Base-by-base conservation (phyloP, 2,329 filamentous ascomycete genomes). In the Pseudogymnoascus sp. region DNA sequence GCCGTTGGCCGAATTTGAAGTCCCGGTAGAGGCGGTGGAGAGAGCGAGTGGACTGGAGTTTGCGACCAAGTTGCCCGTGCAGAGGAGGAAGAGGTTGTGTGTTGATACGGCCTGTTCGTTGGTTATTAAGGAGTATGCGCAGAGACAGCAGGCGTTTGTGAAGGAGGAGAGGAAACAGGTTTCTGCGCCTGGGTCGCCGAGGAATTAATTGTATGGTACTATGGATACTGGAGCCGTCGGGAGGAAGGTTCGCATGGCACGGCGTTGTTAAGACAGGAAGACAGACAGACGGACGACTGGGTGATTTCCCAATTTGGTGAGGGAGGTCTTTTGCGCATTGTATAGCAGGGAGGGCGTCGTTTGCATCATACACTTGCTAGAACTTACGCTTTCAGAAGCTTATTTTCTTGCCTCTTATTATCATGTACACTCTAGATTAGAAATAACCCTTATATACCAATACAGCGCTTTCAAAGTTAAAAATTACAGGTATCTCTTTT, bases 31-130 rank as follows among this genome's bases (percentile, higher is more conserved):
- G 80, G 89, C 88, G 8, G 86, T 99, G 37, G 94, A 99, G 83
- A 83, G 92, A 67, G 93, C 94, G 1, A 92, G 89, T 68, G 94
- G 94, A 4, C 78, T 99, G 70, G 92, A 97, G 74, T 99, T 99
- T 76, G 91, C 91, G 28, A 81, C 82, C 18, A 89, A 93, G 77
- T 77, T 99, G 72, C 89, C 92, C 5, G 74, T 81, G 2, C 80
- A 86, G 71, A 83, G 92, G 69, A 82, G 90, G 72, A 92, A 86
- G 78, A 83, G 88, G 65, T 79, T 99, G 62, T 99, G 94, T 75
- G 81, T 90, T 67, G 93, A 99, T 73, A 83, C 92, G n/a, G 84
- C 81, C 66, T 99, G 94, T 76, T 84, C 89, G 5, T 78, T 97
- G 64, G 79, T 94, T 62, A 88, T 97, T 64, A 88, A 87, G 75